Percentiles rank a stretch among this genome's conserved stretches.
Conservation (phyloP, 345 rosid genomes). For the Cochlearia excelsa region DNA sequence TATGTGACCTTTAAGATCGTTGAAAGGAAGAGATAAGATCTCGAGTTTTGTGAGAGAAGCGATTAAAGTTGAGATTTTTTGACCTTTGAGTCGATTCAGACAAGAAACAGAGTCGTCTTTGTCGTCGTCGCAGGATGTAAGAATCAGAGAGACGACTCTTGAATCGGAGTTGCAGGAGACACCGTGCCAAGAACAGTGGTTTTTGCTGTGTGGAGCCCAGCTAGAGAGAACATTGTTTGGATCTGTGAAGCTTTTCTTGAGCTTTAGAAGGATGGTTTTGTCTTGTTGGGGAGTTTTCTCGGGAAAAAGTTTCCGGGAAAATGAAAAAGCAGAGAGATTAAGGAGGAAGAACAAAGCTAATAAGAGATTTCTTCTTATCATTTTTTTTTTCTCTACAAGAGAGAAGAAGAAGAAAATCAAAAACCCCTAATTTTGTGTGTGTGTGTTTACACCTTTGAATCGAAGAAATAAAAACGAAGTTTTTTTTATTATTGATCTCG, state of each 20-base stretch:
- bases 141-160: slow-evolving; percentile 37
- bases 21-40: slow-evolving; percentile 49
- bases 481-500: neutral
- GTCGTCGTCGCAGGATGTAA: slow-evolving; percentile 33
- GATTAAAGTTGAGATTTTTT: slow-evolving; percentile 27
- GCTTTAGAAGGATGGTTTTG: slow-evolving; percentile 34
- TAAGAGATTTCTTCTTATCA: neutral
- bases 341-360: slow-evolving; percentile 28
- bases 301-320: slow-evolving; percentile 26
- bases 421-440: neutral
- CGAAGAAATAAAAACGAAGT: neutral
- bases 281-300: slow-evolving; percentile 19
- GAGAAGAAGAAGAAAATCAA: slow-evolving; percentile 9
- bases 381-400: neutral
- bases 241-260: slow-evolving; percentile 45
- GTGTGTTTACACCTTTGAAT: too few species aligned
- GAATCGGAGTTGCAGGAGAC: slow-evolving; percentile 45
- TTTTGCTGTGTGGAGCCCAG: slow-evolving; percentile 35
- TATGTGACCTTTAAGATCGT: slow-evolving; percentile 43
- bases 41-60: slow-evolving; percentile 42
- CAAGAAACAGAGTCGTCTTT: slow-evolving; percentile 26
- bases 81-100: slow-evolving; percentile 26
- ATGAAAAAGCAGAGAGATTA: slow-evolving; percentile 23
- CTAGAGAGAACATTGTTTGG: slow-evolving; percentile 45
- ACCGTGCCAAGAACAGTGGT: slow-evolving; percentile 51